phyloP scores from a whole-genome alignment of 192 early-diverging fungal species.

The Podila verticillata region DNA sequence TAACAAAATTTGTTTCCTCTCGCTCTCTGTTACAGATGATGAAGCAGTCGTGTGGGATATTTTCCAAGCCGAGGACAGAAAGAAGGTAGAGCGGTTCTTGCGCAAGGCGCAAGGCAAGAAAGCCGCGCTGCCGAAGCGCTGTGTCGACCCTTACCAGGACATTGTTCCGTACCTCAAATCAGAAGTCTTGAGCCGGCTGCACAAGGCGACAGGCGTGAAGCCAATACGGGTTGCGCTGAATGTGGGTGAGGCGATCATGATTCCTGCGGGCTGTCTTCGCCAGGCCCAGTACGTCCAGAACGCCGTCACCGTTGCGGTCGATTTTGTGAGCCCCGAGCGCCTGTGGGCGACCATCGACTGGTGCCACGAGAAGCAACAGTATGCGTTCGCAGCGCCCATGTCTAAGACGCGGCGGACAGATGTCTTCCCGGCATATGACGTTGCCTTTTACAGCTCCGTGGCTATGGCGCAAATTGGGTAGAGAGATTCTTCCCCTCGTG shows the following conservation, averaged over 20 bases:
- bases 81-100: not conserved
- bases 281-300: not conserved
- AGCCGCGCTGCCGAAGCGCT: not conserved
- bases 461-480: no score
- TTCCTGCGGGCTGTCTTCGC: not conserved
- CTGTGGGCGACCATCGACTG: slow-evolving; percentile 3
- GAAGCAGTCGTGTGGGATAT: not conserved
- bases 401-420: no score
- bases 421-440: no score
- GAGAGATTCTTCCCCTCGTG: no score
- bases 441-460: no score
- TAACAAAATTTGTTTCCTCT: not conserved
- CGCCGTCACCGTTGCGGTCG: not conserved
- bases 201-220: not conserved
- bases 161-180: not conserved
- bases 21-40: not conserved
- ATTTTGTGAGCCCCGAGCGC: not conserved
- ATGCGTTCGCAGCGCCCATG: no score
- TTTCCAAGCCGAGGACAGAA: not conserved
- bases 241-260: not conserved
- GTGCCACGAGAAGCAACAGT: not conserved
- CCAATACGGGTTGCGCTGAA: not conserved
- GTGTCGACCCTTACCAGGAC: not conserved
- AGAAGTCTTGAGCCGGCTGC: not conserved
- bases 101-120: not conserved